Evolutionary conservation across 768 basidiomycete genomes (phyloP).

Genomic region (Auricularia cornea): DNA sequence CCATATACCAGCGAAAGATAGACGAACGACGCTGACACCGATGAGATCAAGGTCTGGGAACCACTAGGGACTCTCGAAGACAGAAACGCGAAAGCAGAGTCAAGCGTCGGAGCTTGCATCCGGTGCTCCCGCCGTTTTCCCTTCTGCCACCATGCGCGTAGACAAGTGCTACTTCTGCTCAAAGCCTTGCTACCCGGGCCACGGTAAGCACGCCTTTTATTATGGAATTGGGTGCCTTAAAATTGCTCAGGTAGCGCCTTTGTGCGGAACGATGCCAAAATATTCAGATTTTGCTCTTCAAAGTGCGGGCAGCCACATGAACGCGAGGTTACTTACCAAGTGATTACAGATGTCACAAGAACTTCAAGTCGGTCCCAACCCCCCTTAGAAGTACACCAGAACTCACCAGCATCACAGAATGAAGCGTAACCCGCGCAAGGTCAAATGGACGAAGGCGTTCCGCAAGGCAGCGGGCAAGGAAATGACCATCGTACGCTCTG

Average conservation of each 20-base stretch:
- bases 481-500: constrained; percentile 86
- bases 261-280: constrained; percentile 96
- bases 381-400: background rate
- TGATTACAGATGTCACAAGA: constrained; percentile 81
- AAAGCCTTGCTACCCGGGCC: constrained; percentile 92
- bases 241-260: constrained; percentile 68
- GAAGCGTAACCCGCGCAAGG: constrained; percentile 99
- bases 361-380: constrained; percentile 74
- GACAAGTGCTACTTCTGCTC: constrained; percentile 99
- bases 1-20: too few species aligned
- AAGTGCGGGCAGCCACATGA: constrained; percentile 50
- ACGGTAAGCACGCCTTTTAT: constrained; percentile 43
- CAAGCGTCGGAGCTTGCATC: too few species aligned
- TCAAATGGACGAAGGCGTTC: constrained; percentile 99
- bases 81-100: too few species aligned
- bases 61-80: too few species aligned
- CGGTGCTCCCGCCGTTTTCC: background rate
- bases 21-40: too few species aligned
- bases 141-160: constrained; percentile 58
- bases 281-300: constrained; percentile 95
- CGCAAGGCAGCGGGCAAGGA: constrained; percentile 98
- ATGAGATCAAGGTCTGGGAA: too few species aligned
- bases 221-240: background rate
- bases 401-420: constrained; percentile 46
- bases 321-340: constrained; percentile 3